Percentiles rank a stretch among this genome's conserved stretches.
Evolutionary conservation across 1,284 basidiomycete genomes (phyloP).

Genomic region (Naganishia liquefaciens): DNA sequence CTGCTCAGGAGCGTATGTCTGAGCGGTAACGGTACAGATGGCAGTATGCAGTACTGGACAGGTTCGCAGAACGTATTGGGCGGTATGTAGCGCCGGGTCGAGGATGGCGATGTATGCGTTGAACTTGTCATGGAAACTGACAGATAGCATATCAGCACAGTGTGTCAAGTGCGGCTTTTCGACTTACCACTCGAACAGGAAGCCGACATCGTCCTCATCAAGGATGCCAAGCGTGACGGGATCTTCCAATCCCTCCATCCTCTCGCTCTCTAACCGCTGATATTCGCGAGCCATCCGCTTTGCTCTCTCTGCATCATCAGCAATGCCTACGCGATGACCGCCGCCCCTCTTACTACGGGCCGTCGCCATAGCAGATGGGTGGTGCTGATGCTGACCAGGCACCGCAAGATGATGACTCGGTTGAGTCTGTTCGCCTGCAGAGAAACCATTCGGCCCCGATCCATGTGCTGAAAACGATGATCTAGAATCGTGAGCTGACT

Average conservation of each 20-base stretch:
- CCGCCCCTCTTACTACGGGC: background rate
- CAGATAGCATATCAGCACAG: background rate
- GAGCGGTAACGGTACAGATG: constrained; percentile 52
- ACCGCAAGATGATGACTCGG: constrained; percentile 12
- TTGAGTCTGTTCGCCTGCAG: background rate
- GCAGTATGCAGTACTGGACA: constrained; percentile 54
- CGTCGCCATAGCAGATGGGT: constrained; percentile 4
- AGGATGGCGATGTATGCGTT: constrained; percentile 46
- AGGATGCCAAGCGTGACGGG: constrained; percentile 46
- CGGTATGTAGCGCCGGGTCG: constrained; percentile 50
- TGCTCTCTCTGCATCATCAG: constrained; percentile 12
- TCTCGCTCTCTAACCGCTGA: constrained; percentile 15
- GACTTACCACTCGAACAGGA: constrained; percentile 47
- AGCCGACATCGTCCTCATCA: constrained; percentile 40
- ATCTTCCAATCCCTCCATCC: constrained; percentile 35
- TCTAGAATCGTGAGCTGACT: background rate
- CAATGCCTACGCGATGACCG: constrained; percentile 14
- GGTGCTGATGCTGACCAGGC: background rate
- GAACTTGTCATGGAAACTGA: constrained; percentile 43
- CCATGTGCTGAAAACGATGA: background rate
- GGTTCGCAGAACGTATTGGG: constrained; percentile 45
- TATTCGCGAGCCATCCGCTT: constrained; percentile 10
- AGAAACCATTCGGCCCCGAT: background rate
- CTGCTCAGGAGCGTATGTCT: constrained; percentile 49
- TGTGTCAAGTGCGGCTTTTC: no score